These are phyloP conservation scores for Rubroshorea leprosula DNA, from an alignment of 345 rosid species.

Conservation along the genomic window DNA sequence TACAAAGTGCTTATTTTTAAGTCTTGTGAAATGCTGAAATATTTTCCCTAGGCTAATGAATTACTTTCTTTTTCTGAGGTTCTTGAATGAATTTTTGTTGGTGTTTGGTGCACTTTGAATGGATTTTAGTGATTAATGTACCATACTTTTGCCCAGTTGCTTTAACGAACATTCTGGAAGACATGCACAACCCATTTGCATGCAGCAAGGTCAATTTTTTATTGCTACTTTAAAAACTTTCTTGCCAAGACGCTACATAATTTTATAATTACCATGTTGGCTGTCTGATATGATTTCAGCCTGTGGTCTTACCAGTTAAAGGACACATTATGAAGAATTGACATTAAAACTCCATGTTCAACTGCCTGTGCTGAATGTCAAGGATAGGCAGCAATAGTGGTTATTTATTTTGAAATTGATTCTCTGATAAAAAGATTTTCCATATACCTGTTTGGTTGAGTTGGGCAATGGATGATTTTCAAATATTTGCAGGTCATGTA, in stretches of 20 bases:
- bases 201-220: neutral
- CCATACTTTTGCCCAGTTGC: neutral
- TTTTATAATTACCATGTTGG: neutral
- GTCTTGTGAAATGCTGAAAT: no score
- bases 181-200: neutral
- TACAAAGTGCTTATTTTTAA: neutral
- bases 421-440: neutral
- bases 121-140: neutral
- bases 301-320: neutral
- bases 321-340: neutral
- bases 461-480: neutral
- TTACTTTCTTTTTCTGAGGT: neutral
- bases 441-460: neutral
- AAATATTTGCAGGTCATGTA: constrained; percentile 70
- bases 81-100: neutral
- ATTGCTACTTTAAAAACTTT: neutral
- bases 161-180: neutral
- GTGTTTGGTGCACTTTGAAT: neutral
- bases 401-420: neutral
- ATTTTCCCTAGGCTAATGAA: no score
- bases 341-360: neutral
- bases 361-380: neutral
- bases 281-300: neutral
- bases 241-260: no score
- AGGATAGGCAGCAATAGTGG: no score